Evolutionary conservation across 2,329 filamentous ascomycete genomes (phyloP).

Genomic region (Sclerotinia glacialis): DNA sequence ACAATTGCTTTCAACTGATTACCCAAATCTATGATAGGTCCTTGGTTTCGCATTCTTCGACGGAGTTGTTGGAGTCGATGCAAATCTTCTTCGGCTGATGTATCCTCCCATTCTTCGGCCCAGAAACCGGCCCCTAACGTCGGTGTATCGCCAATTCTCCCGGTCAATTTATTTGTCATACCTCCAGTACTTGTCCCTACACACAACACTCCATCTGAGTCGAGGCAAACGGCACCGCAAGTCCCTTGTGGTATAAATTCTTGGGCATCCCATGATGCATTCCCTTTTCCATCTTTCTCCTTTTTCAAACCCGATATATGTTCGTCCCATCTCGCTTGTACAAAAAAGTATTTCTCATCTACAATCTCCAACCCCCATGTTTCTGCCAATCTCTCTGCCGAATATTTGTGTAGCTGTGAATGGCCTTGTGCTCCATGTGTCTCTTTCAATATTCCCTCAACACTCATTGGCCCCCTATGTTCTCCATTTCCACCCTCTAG

Average conservation of each 20-base stretch:
- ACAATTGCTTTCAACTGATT: constrained; percentile 49
- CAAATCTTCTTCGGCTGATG: constrained; percentile 34
- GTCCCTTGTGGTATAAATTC: constrained; percentile 81
- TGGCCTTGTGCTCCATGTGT: constrained; percentile 58
- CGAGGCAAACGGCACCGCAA: constrained; percentile 77
- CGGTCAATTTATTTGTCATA: constrained; percentile 83
- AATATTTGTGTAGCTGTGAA: constrained; percentile 63
- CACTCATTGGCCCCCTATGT: constrained; percentile 36
- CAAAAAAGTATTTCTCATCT: constrained; percentile 70
- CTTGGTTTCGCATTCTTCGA: constrained; percentile 25
- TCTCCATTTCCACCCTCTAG: constrained; percentile 47
- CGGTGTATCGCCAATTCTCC: constrained; percentile 82
- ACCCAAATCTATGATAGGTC: constrained; percentile 44
- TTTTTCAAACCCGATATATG: constrained; percentile 58
- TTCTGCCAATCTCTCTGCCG: constrained; percentile 66
- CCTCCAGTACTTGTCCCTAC: constrained; percentile 69
- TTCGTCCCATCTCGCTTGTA: constrained; percentile 74
- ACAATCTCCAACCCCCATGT: constrained; percentile 70
- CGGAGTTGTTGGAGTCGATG: constrained; percentile 38
- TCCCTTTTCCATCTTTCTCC: constrained; percentile 45
- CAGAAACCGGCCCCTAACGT: constrained; percentile 82
- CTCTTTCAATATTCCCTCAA: not conserved
- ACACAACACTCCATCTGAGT: constrained; percentile 71
- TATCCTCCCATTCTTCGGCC: constrained; percentile 75
- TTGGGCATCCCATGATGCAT: constrained; percentile 55